Percentiles rank a stretch among this genome's conserved stretches.
phyloP scores from a whole-genome alignment of 2,329 filamentous ascomycete genomes.

The Arthrinium puccinioides region DNA sequence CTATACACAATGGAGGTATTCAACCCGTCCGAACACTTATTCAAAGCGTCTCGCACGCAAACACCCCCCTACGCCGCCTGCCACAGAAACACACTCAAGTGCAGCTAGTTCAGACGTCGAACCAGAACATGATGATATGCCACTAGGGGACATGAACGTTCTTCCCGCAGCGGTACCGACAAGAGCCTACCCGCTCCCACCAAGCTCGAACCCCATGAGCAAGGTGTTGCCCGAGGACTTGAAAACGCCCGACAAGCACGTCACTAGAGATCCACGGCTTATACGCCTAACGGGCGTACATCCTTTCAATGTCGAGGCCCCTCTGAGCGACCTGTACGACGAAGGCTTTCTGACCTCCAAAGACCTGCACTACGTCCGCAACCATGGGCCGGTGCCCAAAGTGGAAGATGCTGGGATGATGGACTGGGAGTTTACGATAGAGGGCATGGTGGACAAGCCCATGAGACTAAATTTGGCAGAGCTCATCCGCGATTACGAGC shows the following conservation, averaged over 20 bases:
- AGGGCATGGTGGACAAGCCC: conserved; percentile 76
- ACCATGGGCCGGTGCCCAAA: conserved; percentile 76
- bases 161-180: no score
- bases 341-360: conserved; percentile 80
- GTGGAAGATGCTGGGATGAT: conserved; percentile 66
- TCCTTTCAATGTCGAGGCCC: conserved; percentile 86
- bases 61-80: conserved; percentile 1
- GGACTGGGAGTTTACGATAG: conserved; percentile 76
- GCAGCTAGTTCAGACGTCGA: conserved; percentile 2
- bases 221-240: conserved; percentile 67
- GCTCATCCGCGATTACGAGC: conserved; percentile 66
- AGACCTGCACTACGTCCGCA: conserved; percentile 85
- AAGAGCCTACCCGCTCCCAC: conserved; percentile 58
- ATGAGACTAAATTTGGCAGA: conserved; percentile 65
- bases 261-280: conserved; percentile 70
- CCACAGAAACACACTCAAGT: conserved; percentile 2
- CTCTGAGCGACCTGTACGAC: conserved; percentile 69
- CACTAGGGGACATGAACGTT: no score
- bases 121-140: no score
- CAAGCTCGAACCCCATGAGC: conserved; percentile 47
- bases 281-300: conserved; percentile 84
- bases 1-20: no score
- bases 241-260: conserved; percentile 76
- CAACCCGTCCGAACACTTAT: no score
- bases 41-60: no score